Percentiles rank a stretch among this genome's conserved stretches.
Evolutionary conservation across 2,329 filamentous ascomycete species (phyloP).

Genomic region (Xylariomycetidae sp.): DNA sequence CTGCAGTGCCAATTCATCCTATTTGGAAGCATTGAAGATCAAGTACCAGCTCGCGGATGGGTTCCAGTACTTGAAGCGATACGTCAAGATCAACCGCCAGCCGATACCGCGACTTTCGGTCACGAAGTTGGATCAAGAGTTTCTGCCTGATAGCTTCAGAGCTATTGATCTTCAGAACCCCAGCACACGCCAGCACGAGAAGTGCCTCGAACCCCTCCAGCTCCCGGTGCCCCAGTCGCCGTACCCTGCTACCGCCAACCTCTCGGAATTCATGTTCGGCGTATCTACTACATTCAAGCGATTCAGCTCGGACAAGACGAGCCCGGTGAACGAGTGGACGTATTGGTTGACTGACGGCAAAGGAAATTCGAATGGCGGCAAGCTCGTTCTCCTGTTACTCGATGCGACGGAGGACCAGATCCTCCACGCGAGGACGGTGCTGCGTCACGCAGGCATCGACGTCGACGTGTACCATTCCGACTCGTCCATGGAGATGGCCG

Average conservation of each 20-base stretch:
- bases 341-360: slow-evolving; percentile 56
- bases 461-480: slow-evolving; percentile 54
- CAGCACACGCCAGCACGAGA: slow-evolving; percentile 33
- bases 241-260: slow-evolving; percentile 45
- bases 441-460: slow-evolving; percentile 47
- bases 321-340: slow-evolving; percentile 53
- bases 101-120: slow-evolving; percentile 46
- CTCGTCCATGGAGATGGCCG: slow-evolving; percentile 50
- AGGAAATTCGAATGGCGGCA: slow-evolving; percentile 52
- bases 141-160: slow-evolving; percentile 43
- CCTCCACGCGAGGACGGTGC: slow-evolving; percentile 40
- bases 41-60: slow-evolving; percentile 44
- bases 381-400: slow-evolving; percentile 49
- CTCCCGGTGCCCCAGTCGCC: slow-evolving; percentile 47
- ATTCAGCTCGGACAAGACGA: slow-evolving; percentile 46
- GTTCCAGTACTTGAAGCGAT: slow-evolving; percentile 53
- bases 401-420: slow-evolving; percentile 49
- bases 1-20: slow-evolving; percentile 44
- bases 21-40: slow-evolving; percentile 40
- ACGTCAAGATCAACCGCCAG: slow-evolving; percentile 46
- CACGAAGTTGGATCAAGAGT: slow-evolving; percentile 43
- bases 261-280: slow-evolving; percentile 55
- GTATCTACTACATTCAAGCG: slow-evolving; percentile 55
- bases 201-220: slow-evolving; percentile 45
- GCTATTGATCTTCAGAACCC: slow-evolving; percentile 42